These are phyloP conservation scores for Suhomyces kilbournensis DNA, from an alignment of 805 yeast species.

Conservation along the genomic window DNA sequence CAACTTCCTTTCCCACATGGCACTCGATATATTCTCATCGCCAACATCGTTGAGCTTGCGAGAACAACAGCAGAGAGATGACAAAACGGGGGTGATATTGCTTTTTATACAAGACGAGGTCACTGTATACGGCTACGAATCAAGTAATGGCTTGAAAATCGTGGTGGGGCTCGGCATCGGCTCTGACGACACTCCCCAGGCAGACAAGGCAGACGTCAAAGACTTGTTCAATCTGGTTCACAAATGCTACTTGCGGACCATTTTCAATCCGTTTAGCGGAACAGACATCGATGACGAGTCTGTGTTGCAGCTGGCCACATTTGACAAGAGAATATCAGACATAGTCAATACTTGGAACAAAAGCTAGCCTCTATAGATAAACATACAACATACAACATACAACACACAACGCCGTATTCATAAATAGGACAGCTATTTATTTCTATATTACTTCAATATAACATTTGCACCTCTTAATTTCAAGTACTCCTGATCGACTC, in stretches of 20 bases:
- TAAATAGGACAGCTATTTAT: too few species aligned
- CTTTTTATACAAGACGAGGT: slow-evolving; percentile 67
- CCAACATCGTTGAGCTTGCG: slow-evolving; percentile 41
- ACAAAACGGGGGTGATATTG: slow-evolving; percentile 32
- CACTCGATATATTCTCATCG: slow-evolving; percentile 64
- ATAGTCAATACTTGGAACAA: slow-evolving; percentile 28
- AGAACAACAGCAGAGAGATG: slow-evolving; percentile 28
- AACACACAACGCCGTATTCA: background rate
- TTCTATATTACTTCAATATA: slow-evolving; percentile 50
- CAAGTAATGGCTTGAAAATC: slow-evolving; percentile 64
- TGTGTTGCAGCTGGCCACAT: slow-evolving; percentile 26
- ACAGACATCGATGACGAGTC: slow-evolving; percentile 20
- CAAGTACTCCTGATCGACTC: slow-evolving; percentile 89
- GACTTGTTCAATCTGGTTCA: slow-evolving; percentile 41
- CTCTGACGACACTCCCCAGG: slow-evolving; percentile 16
- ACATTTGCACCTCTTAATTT: slow-evolving; percentile 87
- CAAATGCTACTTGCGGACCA: slow-evolving; percentile 50
- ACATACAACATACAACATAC: background rate
- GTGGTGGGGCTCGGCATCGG: slow-evolving; percentile 47
- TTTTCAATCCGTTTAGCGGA: slow-evolving; percentile 61
- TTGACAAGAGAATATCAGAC: slow-evolving; percentile 26
- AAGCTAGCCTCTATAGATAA: background rate
- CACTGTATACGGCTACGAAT: slow-evolving; percentile 65
- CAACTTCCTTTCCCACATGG: slow-evolving; percentile 74
- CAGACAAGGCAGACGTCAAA: slow-evolving; percentile 2